phyloP scores from a whole-genome alignment of 2,329 filamentous ascomycete genomes.

The Arachnopeziza araneosa region DNA sequence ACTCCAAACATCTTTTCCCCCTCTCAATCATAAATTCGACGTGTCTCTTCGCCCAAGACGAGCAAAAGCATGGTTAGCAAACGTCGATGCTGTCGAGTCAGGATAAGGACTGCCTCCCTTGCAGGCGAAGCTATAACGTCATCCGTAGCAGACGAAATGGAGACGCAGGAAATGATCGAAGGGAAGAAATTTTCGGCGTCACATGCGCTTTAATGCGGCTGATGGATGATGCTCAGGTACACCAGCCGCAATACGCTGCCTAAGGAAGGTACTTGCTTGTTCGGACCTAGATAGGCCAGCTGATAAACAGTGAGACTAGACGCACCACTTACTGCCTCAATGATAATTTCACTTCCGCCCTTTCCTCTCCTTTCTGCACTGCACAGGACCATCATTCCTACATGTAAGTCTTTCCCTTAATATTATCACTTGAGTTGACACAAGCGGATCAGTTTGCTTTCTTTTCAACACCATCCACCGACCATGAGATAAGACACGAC shows the following conservation, averaged over 20 bases:
- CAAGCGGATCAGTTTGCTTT: not conserved
- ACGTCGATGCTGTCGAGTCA: no score
- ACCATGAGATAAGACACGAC: constrained; percentile 14
- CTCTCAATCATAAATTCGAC: no score
- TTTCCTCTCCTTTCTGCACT: not conserved
- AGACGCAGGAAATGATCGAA: not conserved
- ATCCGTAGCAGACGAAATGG: not conserved
- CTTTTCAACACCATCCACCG: not conserved
- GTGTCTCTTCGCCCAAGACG: no score
- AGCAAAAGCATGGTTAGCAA: no score
- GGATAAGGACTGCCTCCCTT: no score
- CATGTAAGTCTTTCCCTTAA: not conserved
- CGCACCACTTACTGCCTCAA: not conserved
- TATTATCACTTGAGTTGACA: not conserved
- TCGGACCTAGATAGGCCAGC: not conserved
- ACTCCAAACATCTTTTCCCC: no score
- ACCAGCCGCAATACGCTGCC: constrained; percentile 52
- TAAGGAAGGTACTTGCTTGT: not conserved
- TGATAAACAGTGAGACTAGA: not conserved
- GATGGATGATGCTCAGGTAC: no score
- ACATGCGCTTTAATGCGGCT: no score
- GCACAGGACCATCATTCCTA: not conserved
- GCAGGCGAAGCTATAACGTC: no score
- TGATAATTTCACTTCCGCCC: no score
- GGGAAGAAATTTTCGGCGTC: no score